These are phyloP conservation scores for Clitoria ternatea DNA, from an alignment of 306 rosid genomes.

Conservation along the genomic window DNA sequence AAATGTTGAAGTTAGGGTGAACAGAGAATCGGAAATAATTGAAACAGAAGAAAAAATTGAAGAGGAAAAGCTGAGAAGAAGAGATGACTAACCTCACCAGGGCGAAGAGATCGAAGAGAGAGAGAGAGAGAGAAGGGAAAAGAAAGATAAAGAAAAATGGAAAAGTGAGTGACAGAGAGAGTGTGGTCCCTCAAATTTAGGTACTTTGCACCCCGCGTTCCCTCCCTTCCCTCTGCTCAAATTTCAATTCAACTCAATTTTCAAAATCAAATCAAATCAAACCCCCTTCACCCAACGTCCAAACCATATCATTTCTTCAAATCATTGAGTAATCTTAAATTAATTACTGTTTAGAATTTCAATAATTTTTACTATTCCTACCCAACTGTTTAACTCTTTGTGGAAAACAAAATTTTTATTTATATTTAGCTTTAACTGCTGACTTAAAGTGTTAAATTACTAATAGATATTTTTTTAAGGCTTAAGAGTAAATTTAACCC, in stretches of 20 bases:
- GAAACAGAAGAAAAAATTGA: background rate
- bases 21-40: background rate
- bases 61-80: background rate
- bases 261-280: background rate
- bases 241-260: background rate
- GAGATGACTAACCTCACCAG: constrained; percentile 4
- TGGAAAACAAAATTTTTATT: no score
- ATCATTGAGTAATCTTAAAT: no score
- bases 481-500: no score
- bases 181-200: constrained; percentile 8
- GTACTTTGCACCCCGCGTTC: constrained; percentile 11
- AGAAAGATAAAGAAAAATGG: background rate
- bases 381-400: no score
- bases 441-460: no score
- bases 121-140: background rate
- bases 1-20: background rate
- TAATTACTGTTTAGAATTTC: no score
- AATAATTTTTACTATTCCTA: no score
- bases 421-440: no score
- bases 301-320: no score
- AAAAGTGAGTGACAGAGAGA: constrained; percentile 6
- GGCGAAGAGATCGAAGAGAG: background rate
- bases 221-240: background rate
- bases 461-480: no score
- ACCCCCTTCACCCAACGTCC: no score